Evolutionary conservation across 768 basidiomycete species (phyloP).

Genomic region (Serpula lacrymans): DNA sequence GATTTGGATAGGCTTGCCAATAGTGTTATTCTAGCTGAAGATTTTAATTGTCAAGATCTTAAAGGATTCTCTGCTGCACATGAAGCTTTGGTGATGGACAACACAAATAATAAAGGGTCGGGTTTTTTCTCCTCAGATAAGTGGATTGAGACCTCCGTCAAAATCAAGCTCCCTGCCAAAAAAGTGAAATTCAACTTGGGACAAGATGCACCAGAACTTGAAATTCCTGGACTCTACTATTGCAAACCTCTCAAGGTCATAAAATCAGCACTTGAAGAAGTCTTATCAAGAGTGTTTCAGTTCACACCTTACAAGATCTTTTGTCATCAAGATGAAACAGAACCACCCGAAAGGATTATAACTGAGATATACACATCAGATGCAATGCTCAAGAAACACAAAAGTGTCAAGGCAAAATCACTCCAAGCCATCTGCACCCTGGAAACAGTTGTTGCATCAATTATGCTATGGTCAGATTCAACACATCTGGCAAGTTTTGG

Average conservation of each 20-base stretch:
- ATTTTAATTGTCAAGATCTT: too few relatives aligned
- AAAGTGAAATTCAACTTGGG: too few relatives aligned
- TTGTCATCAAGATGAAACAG: not conserved
- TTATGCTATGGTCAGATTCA: conserved; percentile 21
- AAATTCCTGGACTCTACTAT: too few relatives aligned
- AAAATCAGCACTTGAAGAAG: too few relatives aligned
- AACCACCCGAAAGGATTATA: conserved; percentile 8
- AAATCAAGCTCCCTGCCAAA: too few relatives aligned
- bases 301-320: conserved; percentile 13
- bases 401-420: conserved; percentile 4
- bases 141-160: too few relatives aligned
- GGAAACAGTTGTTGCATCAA: conserved; percentile 11
- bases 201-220: too few relatives aligned
- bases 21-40: too few relatives aligned
- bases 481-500: conserved; percentile 20
- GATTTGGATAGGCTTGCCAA: conserved; percentile 26
- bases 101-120: not conserved
- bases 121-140: too few relatives aligned
- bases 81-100: not conserved
- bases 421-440: conserved; percentile 5
- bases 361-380: conserved; percentile 18
- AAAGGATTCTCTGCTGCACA: conserved; percentile 10
- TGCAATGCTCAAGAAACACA: conserved; percentile 8
- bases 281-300: too few relatives aligned
- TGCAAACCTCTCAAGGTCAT: too few relatives aligned